Evolutionary conservation across 2,329 filamentous ascomycete species (phyloP).

Genomic region (Colletotrichum lini): DNA sequence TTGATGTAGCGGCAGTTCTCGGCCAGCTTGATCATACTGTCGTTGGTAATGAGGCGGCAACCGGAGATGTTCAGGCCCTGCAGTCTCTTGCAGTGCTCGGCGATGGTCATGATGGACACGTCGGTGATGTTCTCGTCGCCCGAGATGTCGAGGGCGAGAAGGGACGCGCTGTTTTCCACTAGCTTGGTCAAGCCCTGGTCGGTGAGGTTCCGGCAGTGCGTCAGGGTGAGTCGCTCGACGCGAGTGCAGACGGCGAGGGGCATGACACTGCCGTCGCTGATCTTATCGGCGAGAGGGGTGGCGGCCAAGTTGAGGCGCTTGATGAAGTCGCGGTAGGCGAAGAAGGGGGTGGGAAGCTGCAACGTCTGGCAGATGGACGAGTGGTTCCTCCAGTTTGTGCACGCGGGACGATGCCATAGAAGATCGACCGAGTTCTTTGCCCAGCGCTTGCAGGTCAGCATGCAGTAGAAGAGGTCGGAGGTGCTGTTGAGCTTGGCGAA

Average conservation of each 20-base stretch:
- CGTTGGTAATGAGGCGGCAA: constrained; percentile 87
- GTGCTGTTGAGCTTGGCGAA: constrained; percentile 87
- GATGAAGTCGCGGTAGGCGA: constrained; percentile 90
- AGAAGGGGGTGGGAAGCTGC: constrained; percentile 80
- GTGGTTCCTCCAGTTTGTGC: constrained; percentile 88
- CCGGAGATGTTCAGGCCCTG: constrained; percentile 95
- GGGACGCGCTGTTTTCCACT: constrained; percentile 81
- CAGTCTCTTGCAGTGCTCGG: constrained; percentile 84
- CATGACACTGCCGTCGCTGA: constrained; percentile 91
- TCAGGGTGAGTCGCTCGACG: constrained; percentile 92
- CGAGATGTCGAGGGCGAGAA: constrained; percentile 93
- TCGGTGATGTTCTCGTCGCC: constrained; percentile 88
- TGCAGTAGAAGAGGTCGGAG: constrained; percentile 85
- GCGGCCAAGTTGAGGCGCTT: constrained; percentile 91
- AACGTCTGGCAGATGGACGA: constrained; percentile 86
- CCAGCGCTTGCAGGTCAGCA: constrained; percentile 96
- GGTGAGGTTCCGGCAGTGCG: constrained; percentile 87
- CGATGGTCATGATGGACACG: constrained; percentile 81
- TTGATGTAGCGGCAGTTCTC: constrained; percentile 89
- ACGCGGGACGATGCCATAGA: constrained; percentile 94
- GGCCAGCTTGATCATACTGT: constrained; percentile 85
- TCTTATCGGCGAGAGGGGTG: constrained; percentile 69
- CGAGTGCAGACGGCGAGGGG: constrained; percentile 89
- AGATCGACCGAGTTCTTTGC: constrained; percentile 92
- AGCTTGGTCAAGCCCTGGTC: constrained; percentile 87